Evolutionary conservation across 192 early-diverging fungal genomes (phyloP).

Genomic region (Entomortierella chlamydospora): DNA sequence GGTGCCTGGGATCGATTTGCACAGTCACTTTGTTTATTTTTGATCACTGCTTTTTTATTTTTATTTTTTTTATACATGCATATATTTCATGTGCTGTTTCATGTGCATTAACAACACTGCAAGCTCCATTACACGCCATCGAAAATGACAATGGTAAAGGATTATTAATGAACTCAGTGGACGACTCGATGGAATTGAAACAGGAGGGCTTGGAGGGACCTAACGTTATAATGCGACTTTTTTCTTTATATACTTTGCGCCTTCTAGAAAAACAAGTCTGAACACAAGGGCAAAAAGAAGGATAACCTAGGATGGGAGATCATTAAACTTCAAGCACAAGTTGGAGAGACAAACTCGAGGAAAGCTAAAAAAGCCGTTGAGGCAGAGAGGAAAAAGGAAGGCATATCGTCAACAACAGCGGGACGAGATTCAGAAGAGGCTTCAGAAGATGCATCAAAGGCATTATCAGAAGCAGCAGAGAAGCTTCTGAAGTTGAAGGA

Average conservation of each 20-base stretch:
- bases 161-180: neutral
- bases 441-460: neutral
- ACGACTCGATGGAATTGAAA: too few species aligned
- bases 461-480: constrained; percentile 8
- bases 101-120: neutral
- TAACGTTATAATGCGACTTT: too few species aligned
- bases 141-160: constrained; percentile 21
- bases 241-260: neutral
- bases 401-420: neutral
- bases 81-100: too few species aligned
- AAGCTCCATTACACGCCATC: neutral
- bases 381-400: constrained; percentile 28
- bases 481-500: constrained; percentile 39
- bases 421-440: neutral
- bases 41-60: constrained; percentile 9
- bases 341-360: constrained; percentile 42
- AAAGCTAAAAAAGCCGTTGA: constrained; percentile 42
- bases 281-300: constrained; percentile 38
- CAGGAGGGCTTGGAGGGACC: too few species aligned
- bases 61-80: constrained; percentile 25
- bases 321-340: constrained; percentile 42
- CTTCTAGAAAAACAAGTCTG: neutral
- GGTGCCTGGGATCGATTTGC: too few species aligned
- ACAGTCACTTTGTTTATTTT: constrained; percentile 2
- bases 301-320: constrained; percentile 49